Evolutionary conservation across 2,329 filamentous ascomycete genomes (phyloP), one percentile per base, ranked within the genome.

Genomic region (Reticulascus tulasneorum): DNA sequence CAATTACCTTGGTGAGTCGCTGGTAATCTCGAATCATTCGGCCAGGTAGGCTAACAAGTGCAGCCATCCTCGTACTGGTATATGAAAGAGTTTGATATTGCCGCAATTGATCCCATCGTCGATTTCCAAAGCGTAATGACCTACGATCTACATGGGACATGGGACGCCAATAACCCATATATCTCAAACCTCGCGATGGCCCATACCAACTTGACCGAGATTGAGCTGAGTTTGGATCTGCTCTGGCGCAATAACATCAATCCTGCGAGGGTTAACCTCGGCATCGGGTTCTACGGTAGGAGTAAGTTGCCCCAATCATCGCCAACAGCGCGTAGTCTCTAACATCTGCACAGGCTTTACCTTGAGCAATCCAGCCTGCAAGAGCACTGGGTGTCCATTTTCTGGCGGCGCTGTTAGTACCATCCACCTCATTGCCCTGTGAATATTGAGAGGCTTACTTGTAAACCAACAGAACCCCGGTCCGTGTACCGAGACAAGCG

Each of bases 171-270:
- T 16, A 33, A 39, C 26, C 33, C 22, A 13, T 35, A 10, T 16
- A 31, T 33, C 23, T 33, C 32, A 7, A 17, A 20, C 15, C 22
- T 24, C 22, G 31, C 26, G 2, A 29, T 33, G n/a, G 13, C 28
- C 2, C 40, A 42, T 29, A 37, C 38, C 8, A 40, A 40, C 24
- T 13, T 40, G 19, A 40, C 38, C 2, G 38, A 40, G 20, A 40
- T 40, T 26, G 26, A 37, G 24, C 27, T 28, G 7, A 34, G 29
- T 4, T 10, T 19, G 20, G 59, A 72, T 4, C 59, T 75, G 0
- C 48, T 77, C 4, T 75, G 71, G 68, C 54, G 65, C 4, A 64
- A 59, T 19, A 45, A 62, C 19, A 53, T 77, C 16, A 37, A 55
- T 2, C 59, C 69, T 0, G 27, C 38, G 0, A 64, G 68, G 26